Base-by-base conservation (phyloP, 441 rosid genomes). In the Capsella rubella region DNA sequence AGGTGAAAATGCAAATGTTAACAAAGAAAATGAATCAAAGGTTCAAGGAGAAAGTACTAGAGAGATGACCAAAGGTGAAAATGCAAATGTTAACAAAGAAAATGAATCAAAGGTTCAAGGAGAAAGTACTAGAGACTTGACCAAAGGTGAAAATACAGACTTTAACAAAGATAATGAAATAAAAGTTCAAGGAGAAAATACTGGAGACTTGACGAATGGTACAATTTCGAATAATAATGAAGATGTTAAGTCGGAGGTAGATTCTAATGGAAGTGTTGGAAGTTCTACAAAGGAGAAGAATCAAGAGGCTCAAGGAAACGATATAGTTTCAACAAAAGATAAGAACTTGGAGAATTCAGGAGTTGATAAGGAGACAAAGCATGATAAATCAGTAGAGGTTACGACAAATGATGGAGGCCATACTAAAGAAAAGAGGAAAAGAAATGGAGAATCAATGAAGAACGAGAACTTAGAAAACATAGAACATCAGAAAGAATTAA, bases 111-210 rank as follows among this genome's bases (percentile, higher is more conserved):
- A 57, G 14, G 55, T 4, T 31, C 29, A 67, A 66, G 73, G 45
- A 55, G 72, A 4, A 34, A 54, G 11, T 16, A 51, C 25, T 21
- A 21, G 25, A 21, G 25, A 21, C 25, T 21, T 21, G 25, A 31
- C 21, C 6, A 13, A 54, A 35, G 59, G 8, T 46, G 59, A 18
- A 55, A 13, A 56, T 56, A 59, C 0, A 15, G 9, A 66, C 47
- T 39, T 42, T 14, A 58, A 56, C 16, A 34, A 49, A 15, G 32
- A 16, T 1, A 74, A 49, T n/a, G 40, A 28, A 56, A 15, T 0
- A 18, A 13, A 58, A 3, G 50, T 4, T 25, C 31, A 67, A 67
- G 73, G 67, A 56, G 72, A 4, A 35, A 55, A 5, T 21, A 52
- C 2, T 52, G 34, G 37, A 21, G 6, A 59, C 13, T 50, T 37